Base-by-base conservation (phyloP, 257 asterid species). In the Nicotiana knightiana region DNA sequence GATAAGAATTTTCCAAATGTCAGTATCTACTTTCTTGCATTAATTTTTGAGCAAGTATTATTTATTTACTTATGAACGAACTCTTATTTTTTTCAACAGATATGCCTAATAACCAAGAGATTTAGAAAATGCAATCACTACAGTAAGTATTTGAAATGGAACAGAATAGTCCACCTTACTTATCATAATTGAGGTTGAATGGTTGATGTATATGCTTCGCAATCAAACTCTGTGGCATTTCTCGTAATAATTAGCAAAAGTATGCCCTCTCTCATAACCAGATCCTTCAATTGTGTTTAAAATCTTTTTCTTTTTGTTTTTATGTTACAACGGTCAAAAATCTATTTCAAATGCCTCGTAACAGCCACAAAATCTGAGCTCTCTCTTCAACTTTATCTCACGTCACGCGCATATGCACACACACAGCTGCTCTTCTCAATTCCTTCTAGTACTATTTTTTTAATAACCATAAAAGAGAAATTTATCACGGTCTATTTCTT, bases 271-370 rank as follows among this genome's bases (percentile, higher is more conserved):
- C 62, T 79, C 39, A 55, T 35, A 46, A 2, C 9, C 11, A 66
- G 21, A 48, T 11, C 35, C 61, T 35, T 58, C 78, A 30, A 46
- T 62, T 73, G n/a, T 10, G 17, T 32, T 73, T 33, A 62, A 30
- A 3, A 10, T 32, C 2, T 61, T 77, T 32, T 5, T 11, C n/a
- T 46, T 33, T 54, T 32, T 67, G 84, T 70, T 59, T 53, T 76
- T 83, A 85, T 67, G 63, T 28, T 57, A 84, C 51, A 91, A 89
- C 91, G 86, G 90, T 86, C 89, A 81, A 65, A 82, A 59, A 68
- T 65, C 37, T 8, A 84, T 86, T 87, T 91, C 87, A 89, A 89
- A 89, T 78, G 30, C 83, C 77, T 87, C 88, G 87, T 90, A 90
- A 92, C 93, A 90, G 91, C 92, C 92, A 86, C 82, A 71, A 71